phyloP scores from a whole-genome alignment of 2,329 filamentous ascomycete genomes.

The Rosellinia necatrix region DNA sequence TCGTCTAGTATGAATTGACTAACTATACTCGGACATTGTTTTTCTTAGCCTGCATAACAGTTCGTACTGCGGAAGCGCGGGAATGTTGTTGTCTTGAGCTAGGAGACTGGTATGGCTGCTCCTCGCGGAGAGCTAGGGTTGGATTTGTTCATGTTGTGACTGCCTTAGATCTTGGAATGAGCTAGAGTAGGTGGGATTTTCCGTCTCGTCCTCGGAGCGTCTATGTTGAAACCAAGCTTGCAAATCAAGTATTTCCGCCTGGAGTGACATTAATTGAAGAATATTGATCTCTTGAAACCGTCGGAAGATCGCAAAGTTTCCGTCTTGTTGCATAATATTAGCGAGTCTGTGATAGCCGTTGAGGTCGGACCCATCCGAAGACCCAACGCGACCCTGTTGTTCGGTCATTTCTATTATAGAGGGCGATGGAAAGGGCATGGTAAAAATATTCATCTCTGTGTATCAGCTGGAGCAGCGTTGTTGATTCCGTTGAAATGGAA shows the following conservation, averaged over 20 bases:
- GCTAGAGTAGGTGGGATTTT: neutral
- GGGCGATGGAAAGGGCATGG: neutral
- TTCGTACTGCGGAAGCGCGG: neutral
- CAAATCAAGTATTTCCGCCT: neutral
- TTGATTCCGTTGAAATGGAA: too few relatives aligned
- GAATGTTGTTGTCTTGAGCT: neutral
- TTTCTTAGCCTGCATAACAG: neutral
- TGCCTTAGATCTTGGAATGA: neutral
- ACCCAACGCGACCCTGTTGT: neutral
- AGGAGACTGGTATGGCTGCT: neutral
- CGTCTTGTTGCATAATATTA: neutral
- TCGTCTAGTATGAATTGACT: neutral
- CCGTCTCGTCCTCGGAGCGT: neutral
- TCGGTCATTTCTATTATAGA: neutral
- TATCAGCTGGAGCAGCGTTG: too few relatives aligned
- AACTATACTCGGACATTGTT: neutral
- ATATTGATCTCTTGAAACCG: constrained; percentile 1
- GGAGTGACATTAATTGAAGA: neutral
- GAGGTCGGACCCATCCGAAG: neutral
- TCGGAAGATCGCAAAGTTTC: neutral
- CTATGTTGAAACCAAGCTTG: neutral
- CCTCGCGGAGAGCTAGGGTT: neutral
- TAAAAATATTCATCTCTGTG: neutral
- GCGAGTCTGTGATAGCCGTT: neutral
- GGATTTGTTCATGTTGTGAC: neutral